phyloP scores from a whole-genome alignment of 176 grass and related monocot species.

The Musa acuminata region DNA sequence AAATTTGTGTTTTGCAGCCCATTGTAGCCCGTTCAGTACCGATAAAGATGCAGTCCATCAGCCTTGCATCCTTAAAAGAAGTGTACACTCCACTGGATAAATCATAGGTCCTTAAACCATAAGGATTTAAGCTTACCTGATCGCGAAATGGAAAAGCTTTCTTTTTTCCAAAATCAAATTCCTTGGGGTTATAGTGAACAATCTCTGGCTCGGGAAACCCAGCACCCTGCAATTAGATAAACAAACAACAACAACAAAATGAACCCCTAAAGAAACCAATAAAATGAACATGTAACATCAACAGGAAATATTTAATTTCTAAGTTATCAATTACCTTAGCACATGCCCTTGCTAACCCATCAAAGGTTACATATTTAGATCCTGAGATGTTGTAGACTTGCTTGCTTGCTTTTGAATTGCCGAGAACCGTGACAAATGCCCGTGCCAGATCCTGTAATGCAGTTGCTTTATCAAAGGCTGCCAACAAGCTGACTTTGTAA shows the following conservation, averaged over 20 bases:
- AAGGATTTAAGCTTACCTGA: conserved; percentile 37
- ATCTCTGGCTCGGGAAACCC: conserved; percentile 88
- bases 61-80: too few relatives aligned
- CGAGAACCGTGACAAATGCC: conserved; percentile 54
- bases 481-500: background rate
- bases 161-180: conserved; percentile 95
- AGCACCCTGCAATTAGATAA: conserved; percentile 40
- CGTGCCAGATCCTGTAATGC: conserved; percentile 52
- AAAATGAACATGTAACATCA: background rate
- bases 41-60: too few relatives aligned
- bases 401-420: conserved; percentile 75
- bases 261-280: background rate
- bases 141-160: conserved; percentile 95
- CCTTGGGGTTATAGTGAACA: conserved; percentile 83
- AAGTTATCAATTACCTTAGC: conserved; percentile 48
- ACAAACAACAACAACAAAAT: background rate
- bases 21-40: too few relatives aligned
- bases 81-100: too few relatives aligned
- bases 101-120: too few relatives aligned
- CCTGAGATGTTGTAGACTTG: conserved; percentile 98
- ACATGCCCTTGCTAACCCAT: conserved; percentile 78
- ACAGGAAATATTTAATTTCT: background rate
- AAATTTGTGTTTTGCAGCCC: too few relatives aligned
- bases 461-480: background rate
- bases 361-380: conserved; percentile 90